Base-by-base conservation (phyloP, 495 filamentous ascomycete genomes). In the Penicillium egyptiacum region DNA sequence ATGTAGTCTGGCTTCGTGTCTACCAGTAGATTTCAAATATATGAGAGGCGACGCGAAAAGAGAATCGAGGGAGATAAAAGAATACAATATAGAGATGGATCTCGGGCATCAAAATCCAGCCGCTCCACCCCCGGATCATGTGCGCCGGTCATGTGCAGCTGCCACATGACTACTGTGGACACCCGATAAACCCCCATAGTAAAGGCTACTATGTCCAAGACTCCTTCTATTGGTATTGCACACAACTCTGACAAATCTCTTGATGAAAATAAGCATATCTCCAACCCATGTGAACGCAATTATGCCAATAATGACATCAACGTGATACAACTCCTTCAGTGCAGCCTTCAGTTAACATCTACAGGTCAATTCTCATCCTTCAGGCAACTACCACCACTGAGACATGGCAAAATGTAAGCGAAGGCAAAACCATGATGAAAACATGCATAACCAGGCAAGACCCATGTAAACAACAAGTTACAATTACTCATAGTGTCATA, bases 361-460 rank as follows among this genome's bases (percentile, higher is more conserved):
- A 10, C 45, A 31, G 4, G 11, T 10, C 28, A 9, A 44, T 22
- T 11, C 8, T 30, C 25, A 26, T 26, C 43, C 43, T 45, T 45
- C 43, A 25, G 22, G 43, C 43, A 45, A 45, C 44, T 17, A 5
- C 41, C 20, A 7, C 41, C 25, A 47, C n/a, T 30, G 19, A 9
- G 16, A 47, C 7, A 23, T 37, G 41, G 31, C 42, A 25, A 55
- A 46, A 10, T 22, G 16, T 39, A 39, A 39, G 10, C n/a, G 23
- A 22, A 17, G 33, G 23, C 51, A 19, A 35, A 51, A 49, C 57
- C 49, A 59, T 63, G 48, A 63, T 65, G 57, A 56, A 63, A 60
- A 37, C 50, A 55, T 50, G 30, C 58, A 51, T 40, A 35, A 51
- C 6, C 35, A 39, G 35, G n/a, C n/a, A 2, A 39, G 35, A 50